These are phyloP conservation scores for Coniochaeta sp. DNA, from an alignment of 2,329 filamentous ascomycete species.

Conservation along the genomic window DNA sequence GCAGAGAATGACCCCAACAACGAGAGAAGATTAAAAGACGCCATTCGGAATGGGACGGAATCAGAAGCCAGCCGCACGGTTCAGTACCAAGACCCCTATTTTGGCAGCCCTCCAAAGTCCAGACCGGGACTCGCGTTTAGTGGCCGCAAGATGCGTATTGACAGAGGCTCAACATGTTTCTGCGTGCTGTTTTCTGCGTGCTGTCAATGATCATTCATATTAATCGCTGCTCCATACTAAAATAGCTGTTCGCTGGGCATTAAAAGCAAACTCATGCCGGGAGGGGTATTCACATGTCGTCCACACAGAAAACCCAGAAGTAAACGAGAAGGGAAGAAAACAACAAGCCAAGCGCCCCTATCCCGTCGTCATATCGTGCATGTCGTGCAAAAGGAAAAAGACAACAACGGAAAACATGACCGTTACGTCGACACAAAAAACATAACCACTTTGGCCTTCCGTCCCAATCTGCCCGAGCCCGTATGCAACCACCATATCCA, in stretches of 20 bases:
- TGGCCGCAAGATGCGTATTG: not conserved
- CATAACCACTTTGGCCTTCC: not conserved
- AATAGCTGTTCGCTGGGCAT: constrained; percentile 1
- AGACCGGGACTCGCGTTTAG: not conserved
- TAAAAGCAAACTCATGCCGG: not conserved
- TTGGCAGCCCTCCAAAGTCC: not conserved
- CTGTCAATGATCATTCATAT: not conserved
- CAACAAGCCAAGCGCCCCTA: not conserved
- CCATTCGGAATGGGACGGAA: not conserved
- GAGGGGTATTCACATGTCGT: not conserved
- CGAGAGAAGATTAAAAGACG: not conserved
- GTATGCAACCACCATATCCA: not conserved
- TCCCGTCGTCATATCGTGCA: not conserved
- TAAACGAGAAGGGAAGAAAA: no score
- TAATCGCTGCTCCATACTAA: not conserved
- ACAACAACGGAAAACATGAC: not conserved
- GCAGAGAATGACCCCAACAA: not conserved
- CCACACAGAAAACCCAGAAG: not conserved
- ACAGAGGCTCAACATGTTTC: not conserved
- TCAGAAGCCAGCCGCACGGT: not conserved
- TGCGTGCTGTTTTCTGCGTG: not conserved
- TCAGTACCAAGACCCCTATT: not conserved
- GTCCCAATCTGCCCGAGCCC: not conserved
- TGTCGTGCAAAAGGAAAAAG: not conserved
- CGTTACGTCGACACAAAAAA: not conserved